Evolutionary conservation across 1,284 basidiomycete species (phyloP).

Genomic region (Austroboletus niveus): DNA sequence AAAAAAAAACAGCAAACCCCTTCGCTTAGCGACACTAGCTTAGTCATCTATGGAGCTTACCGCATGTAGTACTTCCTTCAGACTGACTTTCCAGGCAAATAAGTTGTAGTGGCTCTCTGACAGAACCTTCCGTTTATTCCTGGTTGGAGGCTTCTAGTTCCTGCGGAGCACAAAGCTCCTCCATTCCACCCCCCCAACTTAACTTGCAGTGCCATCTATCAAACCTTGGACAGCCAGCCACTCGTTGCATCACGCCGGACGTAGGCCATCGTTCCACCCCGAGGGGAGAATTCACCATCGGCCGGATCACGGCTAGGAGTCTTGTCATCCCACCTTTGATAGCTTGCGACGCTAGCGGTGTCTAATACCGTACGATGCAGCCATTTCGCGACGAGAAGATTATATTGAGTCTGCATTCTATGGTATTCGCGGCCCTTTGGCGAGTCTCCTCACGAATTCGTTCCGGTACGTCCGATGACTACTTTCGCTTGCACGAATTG

Average conservation of each 20-base stretch:
- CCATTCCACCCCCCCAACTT: constrained; percentile 6
- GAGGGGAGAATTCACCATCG: constrained; percentile 1
- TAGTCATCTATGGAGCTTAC: constrained; percentile 16
- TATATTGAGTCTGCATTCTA: constrained; percentile 12
- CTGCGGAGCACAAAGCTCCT: constrained; percentile 3
- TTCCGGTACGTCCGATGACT: background rate
- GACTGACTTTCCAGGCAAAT: constrained; percentile 15
- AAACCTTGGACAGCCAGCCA: background rate
- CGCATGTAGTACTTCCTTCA: constrained; percentile 9
- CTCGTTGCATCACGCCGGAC: background rate
- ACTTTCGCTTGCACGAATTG: background rate
- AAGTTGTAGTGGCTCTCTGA: background rate
- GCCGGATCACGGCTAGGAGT: constrained; percentile 20
- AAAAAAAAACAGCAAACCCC: background rate
- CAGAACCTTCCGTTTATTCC: constrained; percentile 2
- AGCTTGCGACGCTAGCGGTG: background rate
- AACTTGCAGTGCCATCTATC: constrained; percentile 5
- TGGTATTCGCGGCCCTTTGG: constrained; percentile 2
- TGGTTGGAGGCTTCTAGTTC: constrained; percentile 1
- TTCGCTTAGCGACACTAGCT: constrained; percentile 8
- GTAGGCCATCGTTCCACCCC: background rate
- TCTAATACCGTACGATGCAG: background rate
- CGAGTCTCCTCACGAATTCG: background rate
- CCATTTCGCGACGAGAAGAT: constrained; percentile 8
- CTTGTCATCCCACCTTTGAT: constrained; percentile 5